Evolutionary conservation across 805 yeast species (phyloP), one percentile per base, ranked within the genome.

Genomic region (Candida tammaniensis): DNA sequence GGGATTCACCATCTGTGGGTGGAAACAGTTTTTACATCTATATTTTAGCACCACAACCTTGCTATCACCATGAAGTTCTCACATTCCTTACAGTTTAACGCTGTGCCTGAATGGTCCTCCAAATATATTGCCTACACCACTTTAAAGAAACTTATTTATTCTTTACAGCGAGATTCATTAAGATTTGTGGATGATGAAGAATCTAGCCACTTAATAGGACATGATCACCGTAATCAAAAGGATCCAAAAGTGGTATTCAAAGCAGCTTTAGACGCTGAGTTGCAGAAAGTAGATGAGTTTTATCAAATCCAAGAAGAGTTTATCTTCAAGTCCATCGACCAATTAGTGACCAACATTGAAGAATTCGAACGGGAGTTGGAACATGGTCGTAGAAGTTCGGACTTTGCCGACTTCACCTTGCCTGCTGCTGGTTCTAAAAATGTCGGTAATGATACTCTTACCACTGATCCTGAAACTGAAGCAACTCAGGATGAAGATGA

Each of bases 81-180:
- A 17, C 96, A 89, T 55, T 86, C 96, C 5, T 66, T 91, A 44
- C 96, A 91, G 71, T 89, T 91, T 63, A 91, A 91, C 59, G 96
- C 98, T 16, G 98, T 93, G 4, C 97, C 98, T 2, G 98, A 93
- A 58, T 91, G 98, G 98, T 78, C 95, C 9, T 80, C 95, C 17
- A 79, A 85, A 55, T 91, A 91, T 59, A 81, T 91, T 37, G 89
- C 94, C 36, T 91, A 91, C 59, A 84, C 95, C 1, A 80, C 85
- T 24, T 68, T 93, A 39, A 91, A 93, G 58, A 86, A 86, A 62
- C 72, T 85, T 26, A 84, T 89, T 18, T 91, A 89, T 57, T 69
- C 80, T 12, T 68, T 91, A 30, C 97, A 93, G 53, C 72, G 89
- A 50, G 87, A 84, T 25, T 53, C 55, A 16, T 48, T 64, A 34